phyloP scores from a whole-genome alignment of 257 asterid genomes.

The Perilla frutescens region DNA sequence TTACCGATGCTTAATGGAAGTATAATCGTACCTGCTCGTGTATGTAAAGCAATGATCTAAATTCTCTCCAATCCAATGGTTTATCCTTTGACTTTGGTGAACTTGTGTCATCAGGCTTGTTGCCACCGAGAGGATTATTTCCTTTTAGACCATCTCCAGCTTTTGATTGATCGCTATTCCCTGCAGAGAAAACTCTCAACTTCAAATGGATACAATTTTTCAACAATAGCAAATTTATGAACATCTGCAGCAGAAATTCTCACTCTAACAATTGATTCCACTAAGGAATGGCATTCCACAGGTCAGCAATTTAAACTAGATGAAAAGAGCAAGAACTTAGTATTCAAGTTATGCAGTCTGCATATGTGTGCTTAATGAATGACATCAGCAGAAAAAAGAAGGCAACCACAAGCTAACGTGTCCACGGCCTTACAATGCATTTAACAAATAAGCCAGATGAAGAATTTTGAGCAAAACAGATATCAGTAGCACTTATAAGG shows the following conservation, averaged over 20 bases:
- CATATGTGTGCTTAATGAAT: slow-evolving; percentile 4
- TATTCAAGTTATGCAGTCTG: neutral
- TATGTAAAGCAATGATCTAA: slow-evolving; percentile 68
- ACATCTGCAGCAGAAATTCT: slow-evolving; percentile 13
- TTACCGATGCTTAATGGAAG: slow-evolving; percentile 30
- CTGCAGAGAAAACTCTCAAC: slow-evolving; percentile 35
- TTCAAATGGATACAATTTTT: slow-evolving; percentile 20
- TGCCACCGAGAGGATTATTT: slow-evolving; percentile 56
- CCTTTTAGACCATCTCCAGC: slow-evolving; percentile 70
- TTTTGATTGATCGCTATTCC: slow-evolving; percentile 50
- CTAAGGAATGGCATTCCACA: neutral
- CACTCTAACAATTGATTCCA: slow-evolving; percentile 2
- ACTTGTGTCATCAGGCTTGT: slow-evolving; percentile 53
- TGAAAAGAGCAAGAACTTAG: neutral
- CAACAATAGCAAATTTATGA: slow-evolving; percentile 9
- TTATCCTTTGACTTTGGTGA: slow-evolving; percentile 59
- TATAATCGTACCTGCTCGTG: slow-evolving; percentile 54
- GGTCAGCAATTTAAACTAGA: neutral
- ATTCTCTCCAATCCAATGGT: slow-evolving; percentile 76
- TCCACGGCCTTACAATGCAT: no score
- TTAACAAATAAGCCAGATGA: neutral
- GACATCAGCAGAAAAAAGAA: neutral
- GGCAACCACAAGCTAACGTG: neutral
- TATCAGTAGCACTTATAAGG: neutral
- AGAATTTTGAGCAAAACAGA: neutral